Base-by-base conservation (phyloP, 352 stramenopile species). In the Phytopythium litorale region DNA sequence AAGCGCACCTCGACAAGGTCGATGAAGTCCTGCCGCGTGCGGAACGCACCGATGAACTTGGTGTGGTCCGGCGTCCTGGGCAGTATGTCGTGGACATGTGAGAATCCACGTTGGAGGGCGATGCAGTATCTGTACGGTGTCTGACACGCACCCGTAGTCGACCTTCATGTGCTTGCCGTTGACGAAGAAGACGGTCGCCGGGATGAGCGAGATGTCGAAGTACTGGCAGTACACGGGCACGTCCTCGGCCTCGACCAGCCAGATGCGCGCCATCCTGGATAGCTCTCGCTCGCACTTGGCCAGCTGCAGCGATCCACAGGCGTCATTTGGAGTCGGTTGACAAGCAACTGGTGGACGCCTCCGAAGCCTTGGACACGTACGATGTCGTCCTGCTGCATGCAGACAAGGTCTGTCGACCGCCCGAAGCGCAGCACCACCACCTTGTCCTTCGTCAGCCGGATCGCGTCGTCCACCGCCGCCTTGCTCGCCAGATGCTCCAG, bases 151-250 rank as follows among this genome's bases (percentile, higher is more conserved):
- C 87, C 82, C 75, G 55, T 92, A 96, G 76, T 96, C 85, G 55
- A 96, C 84, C 76, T 96, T 96, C 67, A 94, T 96, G 74, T 96
- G 87, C 60, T 91, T 84, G 3, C 78, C 81, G 63, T 96, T 96
- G 65, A 92, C 87, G 58, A 94, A 96, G 70, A 96, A 96, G 50
- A 96, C 71, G 0, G 83, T 96, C 35, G 85, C 85, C 3, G 87
- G 87, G 51, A 96, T 86, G 25, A 96, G 73, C n/a, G 83, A 81
- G 35, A 96, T 92, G 62, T 96, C 87, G 67, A 96, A 93, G 67
- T 96, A 96, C 66, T 96, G 84, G 46, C 78, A 87, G 67, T 96
- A 96, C 43, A 96, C 79, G 16, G 85, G 79, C 33, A 90, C 58
- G 21, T 73, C 51, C 16, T 94, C 85, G 30, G 79, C 82, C 63